Base-by-base conservation (phyloP, 805 yeast species). In the Kodamaea leandrae region DNA sequence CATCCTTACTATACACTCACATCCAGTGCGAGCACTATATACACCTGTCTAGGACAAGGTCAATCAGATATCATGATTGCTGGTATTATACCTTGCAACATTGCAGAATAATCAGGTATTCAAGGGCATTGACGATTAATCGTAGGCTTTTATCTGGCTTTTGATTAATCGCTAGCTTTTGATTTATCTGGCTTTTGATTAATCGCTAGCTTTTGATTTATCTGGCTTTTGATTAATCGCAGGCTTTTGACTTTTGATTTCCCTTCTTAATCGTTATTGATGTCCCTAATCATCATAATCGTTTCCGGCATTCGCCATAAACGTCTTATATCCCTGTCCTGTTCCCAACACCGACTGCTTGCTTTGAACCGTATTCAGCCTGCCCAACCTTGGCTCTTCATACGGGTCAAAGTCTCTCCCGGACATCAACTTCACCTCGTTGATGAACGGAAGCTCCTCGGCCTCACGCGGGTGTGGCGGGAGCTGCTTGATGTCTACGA, bases 301-400 rank as follows among this genome's bases (percentile, higher is more conserved):
- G 16, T 35, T 32, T 8, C 44, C 6, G 26, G 41, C 68, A 42
- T 61, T 63, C 28, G 67, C 68, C 41, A 68, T 37, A 41, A 69
- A 68, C 46, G 55, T 61, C 36, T 58, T 51, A 52, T 69, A 68
- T 43, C 65, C 64, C 15, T 60, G 63, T 17, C 70, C 51, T 2
- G 74, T 69, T 3, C 71, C 69, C 37, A 69, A 54, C 12, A 69
- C 65, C 2, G 67, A 59, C 39, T 57, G 53, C 43, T 63, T 63
- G 39, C 70, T 64, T 47, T 47, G 46, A 9, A 54, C 50, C 10
- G 66, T 66, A 35, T 53, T 53, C 54, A 51, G 60, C 34, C 73
- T 52, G 13, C 36, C 46, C 28, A 27, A 20, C 16, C 34, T 32
- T 12, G 15, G 15, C 6, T 13, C 32, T 13, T 28, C 25, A 17